A percentile compares a stretch with the other conserved stretches of the same genome.
Evolutionary conservation across 2,329 filamentous ascomycete genomes (phyloP).

Genomic region (Apiospora phragmitis): DNA sequence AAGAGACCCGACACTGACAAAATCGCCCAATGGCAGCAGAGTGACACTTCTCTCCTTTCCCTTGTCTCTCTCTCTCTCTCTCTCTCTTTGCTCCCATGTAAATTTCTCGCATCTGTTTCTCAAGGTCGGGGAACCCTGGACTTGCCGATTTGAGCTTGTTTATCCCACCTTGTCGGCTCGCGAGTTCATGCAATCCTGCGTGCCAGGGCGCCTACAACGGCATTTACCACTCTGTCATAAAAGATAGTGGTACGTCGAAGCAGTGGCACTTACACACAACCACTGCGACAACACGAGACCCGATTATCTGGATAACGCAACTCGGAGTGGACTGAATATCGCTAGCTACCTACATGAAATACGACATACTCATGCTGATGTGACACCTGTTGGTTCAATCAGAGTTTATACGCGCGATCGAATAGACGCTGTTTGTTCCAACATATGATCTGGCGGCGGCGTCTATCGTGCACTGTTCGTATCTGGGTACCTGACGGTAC

Average conservation of each 20-base stretch:
- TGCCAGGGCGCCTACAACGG: background rate
- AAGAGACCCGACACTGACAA: background rate
- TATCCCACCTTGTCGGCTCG: background rate
- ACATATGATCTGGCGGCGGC: background rate
- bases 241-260: background rate
- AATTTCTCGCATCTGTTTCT: background rate
- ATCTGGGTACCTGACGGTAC: background rate
- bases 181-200: background rate
- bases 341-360: background rate
- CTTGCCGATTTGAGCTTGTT: background rate
- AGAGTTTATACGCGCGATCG: conserved; percentile 4
- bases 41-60: background rate
- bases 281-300: background rate
- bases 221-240: background rate
- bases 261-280: background rate
- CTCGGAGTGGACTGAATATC: background rate
- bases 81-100: background rate
- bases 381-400: conserved; percentile 2
- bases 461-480: background rate
- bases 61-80: background rate
- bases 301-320: conserved; percentile 4
- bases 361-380: background rate
- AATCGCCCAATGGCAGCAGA: background rate
- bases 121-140: background rate
- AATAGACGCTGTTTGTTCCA: conserved; percentile 7